phyloP scores from a whole-genome alignment of 1,139 yeast genomes.

The Wickerhamomyces sp. region DNA sequence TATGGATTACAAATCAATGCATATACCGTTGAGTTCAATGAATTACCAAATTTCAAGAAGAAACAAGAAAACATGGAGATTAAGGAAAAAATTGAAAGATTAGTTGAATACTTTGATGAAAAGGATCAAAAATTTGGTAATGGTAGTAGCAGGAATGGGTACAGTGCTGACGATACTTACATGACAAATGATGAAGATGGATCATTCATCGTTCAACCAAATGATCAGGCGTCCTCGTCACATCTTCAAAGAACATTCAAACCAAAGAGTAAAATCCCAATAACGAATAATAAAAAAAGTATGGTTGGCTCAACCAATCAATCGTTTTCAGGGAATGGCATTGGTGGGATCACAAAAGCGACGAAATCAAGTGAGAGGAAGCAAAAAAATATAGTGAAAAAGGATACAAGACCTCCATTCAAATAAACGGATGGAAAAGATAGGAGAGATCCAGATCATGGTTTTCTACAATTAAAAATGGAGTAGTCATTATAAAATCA shows the following conservation, averaged over 20 bases:
- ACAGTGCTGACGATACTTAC: slow-evolving; percentile 14
- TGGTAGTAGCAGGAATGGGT: not conserved
- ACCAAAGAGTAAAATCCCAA: slow-evolving; percentile 13
- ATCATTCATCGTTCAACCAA: slow-evolving; percentile 21
- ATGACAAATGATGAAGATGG: slow-evolving; percentile 24
- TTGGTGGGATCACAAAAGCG: slow-evolving; percentile 12
- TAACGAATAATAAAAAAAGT: slow-evolving; percentile 8
- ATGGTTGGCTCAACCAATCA: not conserved
- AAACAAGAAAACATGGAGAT: slow-evolving; percentile 12
- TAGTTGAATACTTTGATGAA: slow-evolving; percentile 14
- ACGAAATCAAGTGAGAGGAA: slow-evolving; percentile 18
- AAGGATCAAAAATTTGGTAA: not conserved
- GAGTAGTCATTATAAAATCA: no score
- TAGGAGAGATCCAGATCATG: no score
- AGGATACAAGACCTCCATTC: slow-evolving; percentile 20
- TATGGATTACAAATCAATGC: slow-evolving; percentile 64
- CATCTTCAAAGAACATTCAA: not conserved
- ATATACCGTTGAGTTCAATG: slow-evolving; percentile 62
- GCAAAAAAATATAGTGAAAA: slow-evolving; percentile 9
- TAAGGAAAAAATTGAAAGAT: slow-evolving; percentile 13
- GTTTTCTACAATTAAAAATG: no score
- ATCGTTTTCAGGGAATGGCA: not conserved
- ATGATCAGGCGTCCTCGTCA: slow-evolving; percentile 1
- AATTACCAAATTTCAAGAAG: slow-evolving; percentile 32
- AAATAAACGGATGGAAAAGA: slow-evolving; percentile 11